phyloP scores from a whole-genome alignment of 306 rosid species.

The Gastrolobium villosum region DNA sequence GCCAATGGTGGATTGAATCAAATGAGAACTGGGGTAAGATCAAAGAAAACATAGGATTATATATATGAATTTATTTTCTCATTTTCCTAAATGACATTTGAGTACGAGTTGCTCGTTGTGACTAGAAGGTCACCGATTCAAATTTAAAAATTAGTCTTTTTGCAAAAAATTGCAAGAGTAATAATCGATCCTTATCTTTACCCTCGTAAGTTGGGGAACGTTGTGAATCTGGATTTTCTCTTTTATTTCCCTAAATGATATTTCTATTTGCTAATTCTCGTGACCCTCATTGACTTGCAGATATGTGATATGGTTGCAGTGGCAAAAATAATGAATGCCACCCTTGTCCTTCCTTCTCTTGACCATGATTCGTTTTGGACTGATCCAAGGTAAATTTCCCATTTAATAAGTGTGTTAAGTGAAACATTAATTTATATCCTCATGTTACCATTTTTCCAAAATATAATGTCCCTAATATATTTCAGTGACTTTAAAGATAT shows the following conservation, averaged over 20 bases:
- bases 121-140: neutral
- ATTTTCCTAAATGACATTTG: no score
- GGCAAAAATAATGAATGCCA: constrained; percentile 96
- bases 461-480: constrained; percentile 51
- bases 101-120: no score
- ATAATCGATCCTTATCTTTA: no score
- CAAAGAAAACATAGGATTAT: neutral
- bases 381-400: constrained; percentile 80
- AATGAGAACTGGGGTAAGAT: constrained; percentile 97
- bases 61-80: no score
- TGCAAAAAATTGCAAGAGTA: no score
- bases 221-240: neutral
- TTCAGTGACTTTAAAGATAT: constrained; percentile 97
- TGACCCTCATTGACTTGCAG: constrained; percentile 57
- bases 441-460: constrained; percentile 39
- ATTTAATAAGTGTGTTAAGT: neutral
- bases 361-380: constrained; percentile 99
- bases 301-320: constrained; percentile 99
- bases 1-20: constrained; percentile 99
- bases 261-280: constrained; percentile 49
- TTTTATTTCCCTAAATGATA: constrained; percentile 1
- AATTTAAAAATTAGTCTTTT: no score
- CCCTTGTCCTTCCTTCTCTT: constrained; percentile 92
- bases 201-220: no score
- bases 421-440: constrained; percentile 23